Evolutionary conservation across 371 early-diverging fungal genomes (phyloP).

Genomic region (Circinella minor): DNA sequence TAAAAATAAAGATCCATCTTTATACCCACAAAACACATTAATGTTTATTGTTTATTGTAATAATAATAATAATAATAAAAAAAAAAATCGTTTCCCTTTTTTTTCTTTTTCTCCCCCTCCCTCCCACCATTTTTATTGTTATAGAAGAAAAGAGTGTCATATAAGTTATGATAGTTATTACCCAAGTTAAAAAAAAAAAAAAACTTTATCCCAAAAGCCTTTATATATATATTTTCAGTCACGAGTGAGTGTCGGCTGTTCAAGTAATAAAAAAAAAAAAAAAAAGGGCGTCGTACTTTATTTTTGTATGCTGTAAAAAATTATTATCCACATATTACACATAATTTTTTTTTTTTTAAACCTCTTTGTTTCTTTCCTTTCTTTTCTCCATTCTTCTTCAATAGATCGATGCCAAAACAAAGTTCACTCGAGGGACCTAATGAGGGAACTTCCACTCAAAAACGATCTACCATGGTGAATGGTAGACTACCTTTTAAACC

Average conservation of each 20-base stretch:
- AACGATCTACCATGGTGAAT: background rate
- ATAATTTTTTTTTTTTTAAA: background rate
- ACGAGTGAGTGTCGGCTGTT: slow-evolving; percentile 2
- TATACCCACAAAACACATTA: no score
- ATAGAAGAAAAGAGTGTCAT: no score
- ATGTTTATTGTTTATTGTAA: no score
- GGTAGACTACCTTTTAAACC: slow-evolving; percentile 3
- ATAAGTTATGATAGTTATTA: no score
- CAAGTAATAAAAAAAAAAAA: background rate
- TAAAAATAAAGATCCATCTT: no score
- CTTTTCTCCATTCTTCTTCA: background rate
- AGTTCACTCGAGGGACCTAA: background rate
- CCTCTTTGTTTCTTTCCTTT: background rate
- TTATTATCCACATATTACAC: background rate
- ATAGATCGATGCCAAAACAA: background rate
- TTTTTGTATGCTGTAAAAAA: background rate
- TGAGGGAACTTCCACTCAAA: background rate
- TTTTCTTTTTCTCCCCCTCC: no score
- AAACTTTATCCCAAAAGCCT: no score
- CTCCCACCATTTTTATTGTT: no score
- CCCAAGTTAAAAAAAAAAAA: no score
- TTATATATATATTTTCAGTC: background rate
- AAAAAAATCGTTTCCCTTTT: no score
- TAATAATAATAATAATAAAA: no score
- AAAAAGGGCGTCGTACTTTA: background rate